Evolutionary conservation across 129 eudicot species (phyloP).

Genomic region (Centella asiatica): DNA sequence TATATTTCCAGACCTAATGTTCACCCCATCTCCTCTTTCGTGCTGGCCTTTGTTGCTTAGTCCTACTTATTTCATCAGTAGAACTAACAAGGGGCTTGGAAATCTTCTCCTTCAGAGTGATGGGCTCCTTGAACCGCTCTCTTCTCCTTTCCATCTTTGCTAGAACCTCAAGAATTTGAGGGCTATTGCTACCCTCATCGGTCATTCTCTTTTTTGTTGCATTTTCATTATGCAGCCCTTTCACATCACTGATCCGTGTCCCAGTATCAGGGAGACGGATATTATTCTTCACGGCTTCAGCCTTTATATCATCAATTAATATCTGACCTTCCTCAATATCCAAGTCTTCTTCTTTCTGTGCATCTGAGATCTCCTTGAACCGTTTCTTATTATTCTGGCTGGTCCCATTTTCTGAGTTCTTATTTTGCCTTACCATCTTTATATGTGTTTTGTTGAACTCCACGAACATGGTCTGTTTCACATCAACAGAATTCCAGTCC

Average conservation of each 20-base stretch:
- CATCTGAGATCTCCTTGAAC: constrained; percentile 11
- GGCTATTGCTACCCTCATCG: constrained; percentile 25
- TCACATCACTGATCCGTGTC: constrained; percentile 11
- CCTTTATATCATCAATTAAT: constrained; percentile 28
- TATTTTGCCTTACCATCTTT: constrained; percentile 14
- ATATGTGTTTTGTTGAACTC: constrained; percentile 3
- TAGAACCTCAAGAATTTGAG: constrained; percentile 49
- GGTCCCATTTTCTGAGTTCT: constrained; percentile 10
- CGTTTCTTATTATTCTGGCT: constrained; percentile 13
- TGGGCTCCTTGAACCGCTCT: constrained; percentile 63
- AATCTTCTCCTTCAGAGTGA: constrained; percentile 23
- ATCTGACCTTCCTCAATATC: constrained; percentile 65
- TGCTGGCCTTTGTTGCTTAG: constrained; percentile 53
- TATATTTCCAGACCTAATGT: constrained; percentile 15
- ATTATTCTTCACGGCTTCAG: constrained; percentile 8
- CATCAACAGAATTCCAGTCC: constrained; percentile 6
- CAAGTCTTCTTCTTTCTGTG: constrained; percentile 15
- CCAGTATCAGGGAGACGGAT: background rate
- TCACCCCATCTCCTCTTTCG: constrained; percentile 78
- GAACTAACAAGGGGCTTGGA: constrained; percentile 13
- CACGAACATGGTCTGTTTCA: constrained; percentile 2
- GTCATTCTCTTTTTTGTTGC: constrained; percentile 1
- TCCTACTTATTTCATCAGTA: constrained; percentile 13
- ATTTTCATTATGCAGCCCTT: constrained; percentile 12
- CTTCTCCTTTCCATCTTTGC: constrained; percentile 82